Evolutionary conservation across 164 flowering plant species (phyloP).

Genomic region (Umbilicus rupestris): DNA sequence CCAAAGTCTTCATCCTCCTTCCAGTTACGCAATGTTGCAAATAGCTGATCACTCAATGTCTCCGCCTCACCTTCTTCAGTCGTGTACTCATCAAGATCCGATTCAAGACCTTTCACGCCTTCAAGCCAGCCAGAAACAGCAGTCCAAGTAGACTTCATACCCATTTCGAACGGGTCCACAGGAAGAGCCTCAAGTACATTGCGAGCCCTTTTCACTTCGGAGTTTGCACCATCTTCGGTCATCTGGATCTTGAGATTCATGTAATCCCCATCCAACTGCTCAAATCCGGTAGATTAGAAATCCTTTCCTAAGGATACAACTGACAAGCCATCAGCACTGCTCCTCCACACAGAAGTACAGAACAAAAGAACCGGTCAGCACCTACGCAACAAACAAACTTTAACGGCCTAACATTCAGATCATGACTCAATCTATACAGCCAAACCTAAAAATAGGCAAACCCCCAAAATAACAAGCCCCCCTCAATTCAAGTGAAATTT

Average conservation of each 20-base stretch:
- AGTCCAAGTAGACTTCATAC: constrained; percentile 19
- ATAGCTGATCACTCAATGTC: constrained; percentile 7
- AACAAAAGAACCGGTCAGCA: neutral
- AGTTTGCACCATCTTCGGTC: neutral
- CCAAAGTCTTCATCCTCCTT: neutral
- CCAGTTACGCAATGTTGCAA: constrained; percentile 17
- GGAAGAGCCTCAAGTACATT: constrained; percentile 26
- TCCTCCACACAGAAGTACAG: neutral
- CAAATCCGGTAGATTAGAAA: neutral
- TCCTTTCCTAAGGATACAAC: constrained; percentile 2
- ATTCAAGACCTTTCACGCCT: constrained; percentile 18
- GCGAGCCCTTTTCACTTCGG: constrained; percentile 4
- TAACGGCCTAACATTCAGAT: neutral
- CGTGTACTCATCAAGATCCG: constrained; percentile 3
- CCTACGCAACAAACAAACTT: constrained; percentile 4
- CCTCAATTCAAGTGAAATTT: neutral
- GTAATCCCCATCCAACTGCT: constrained; percentile 9
- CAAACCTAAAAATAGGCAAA: neutral
- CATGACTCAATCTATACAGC: neutral
- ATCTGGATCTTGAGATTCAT: neutral
- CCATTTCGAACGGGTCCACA: constrained; percentile 42
- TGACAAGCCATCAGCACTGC: constrained; percentile 6
- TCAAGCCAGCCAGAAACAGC: constrained; percentile 25
- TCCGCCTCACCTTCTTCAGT: constrained; percentile 15
- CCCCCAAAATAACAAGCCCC: neutral